Evolutionary conservation across 768 basidiomycete species (phyloP), one percentile per base, ranked within the genome.

Genomic region (Mycena kentingensis): DNA sequence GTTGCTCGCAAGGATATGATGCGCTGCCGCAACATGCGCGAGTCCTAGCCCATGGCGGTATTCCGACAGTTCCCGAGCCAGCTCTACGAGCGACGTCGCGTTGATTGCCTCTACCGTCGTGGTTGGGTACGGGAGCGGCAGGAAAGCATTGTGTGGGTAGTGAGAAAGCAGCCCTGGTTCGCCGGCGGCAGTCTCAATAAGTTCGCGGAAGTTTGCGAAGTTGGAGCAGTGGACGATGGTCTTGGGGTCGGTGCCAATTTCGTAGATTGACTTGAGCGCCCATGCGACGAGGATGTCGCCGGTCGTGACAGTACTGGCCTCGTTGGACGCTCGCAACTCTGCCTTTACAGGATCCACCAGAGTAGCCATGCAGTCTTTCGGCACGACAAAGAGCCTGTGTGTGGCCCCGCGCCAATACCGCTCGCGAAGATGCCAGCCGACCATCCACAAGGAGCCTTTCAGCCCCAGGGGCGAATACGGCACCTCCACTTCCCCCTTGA

Each of bases 201-300:
- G 46, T 24, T 58, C 29, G 21, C 76, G 70, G 57, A 75, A 72
- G 19, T 70, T 73, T 5, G 69, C 74, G 27, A 75, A 54, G 48
- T 75, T 76, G 21, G 59, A 60, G 55, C 70, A 73, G 48, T 74
- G 69, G 4, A 75, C 63, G 8, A 61, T 58, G 12, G 64, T 69
- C 24, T 67, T 55, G 0, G 66, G 57, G 2, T 65, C 57, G 15
- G 69, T 68, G 2, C 66, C 70, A 19, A 45, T 55, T 13, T 69
- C 66, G 49, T 76, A 76, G 6, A 73, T 57, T 2, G 75, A 75
- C 63, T 76, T 75, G 54, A 72, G 57, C 21, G 74, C 37, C 75
- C 76, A 77, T 4, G 74, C 73, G 4, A 68, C 67, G 18, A 76
- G 63, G 28, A 76, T 63, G 52, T 76, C 74, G 1, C 75, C 73